A percentile compares a stretch with the other conserved stretches of the same genome.
phyloP scores from a whole-genome alignment of 495 filamentous ascomycete species.

The Tuber magnatum region DNA sequence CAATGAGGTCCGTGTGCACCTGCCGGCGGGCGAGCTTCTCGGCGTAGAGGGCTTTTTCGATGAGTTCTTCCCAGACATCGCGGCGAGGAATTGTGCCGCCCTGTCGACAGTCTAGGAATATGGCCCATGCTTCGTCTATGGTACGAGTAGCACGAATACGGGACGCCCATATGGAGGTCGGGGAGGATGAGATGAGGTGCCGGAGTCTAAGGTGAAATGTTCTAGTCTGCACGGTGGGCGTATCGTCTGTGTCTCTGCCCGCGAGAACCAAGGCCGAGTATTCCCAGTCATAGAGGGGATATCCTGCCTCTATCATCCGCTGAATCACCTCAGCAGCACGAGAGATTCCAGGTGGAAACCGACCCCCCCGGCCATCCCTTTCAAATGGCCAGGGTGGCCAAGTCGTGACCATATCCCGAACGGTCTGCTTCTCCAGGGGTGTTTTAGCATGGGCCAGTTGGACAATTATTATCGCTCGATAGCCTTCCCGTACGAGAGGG shows the following conservation, averaged over 20 bases:
- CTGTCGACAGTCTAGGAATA: slow-evolving; percentile 54
- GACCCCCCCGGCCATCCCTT: slow-evolving; percentile 45
- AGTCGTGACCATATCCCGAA: slow-evolving; percentile 50
- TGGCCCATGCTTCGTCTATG: slow-evolving; percentile 63
- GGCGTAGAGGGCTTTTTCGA: slow-evolving; percentile 52
- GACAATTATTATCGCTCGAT: slow-evolving; percentile 53
- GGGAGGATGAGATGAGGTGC: slow-evolving; percentile 12
- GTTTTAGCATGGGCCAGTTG: slow-evolving; percentile 63
- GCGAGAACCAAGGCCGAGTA: slow-evolving; percentile 51
- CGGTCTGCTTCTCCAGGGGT: slow-evolving; percentile 52
- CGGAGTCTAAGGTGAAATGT: slow-evolving; percentile 23
- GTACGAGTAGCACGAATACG: slow-evolving; percentile 61
- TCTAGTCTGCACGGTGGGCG: slow-evolving; percentile 63
- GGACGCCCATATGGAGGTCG: slow-evolving; percentile 50
- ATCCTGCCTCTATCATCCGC: slow-evolving; percentile 61
- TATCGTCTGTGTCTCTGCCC: slow-evolving; percentile 62
- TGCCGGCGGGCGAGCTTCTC: slow-evolving; percentile 33
- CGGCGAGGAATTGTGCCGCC: slow-evolving; percentile 1
- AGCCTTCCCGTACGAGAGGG: slow-evolving; percentile 55
- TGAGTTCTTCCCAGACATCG: slow-evolving; percentile 54
- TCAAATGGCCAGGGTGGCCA: slow-evolving; percentile 71
- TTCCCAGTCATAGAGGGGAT: slow-evolving; percentile 52
- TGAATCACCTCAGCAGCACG: slow-evolving; percentile 52
- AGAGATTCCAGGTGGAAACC: slow-evolving; percentile 43
- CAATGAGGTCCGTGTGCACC: background rate